Base-by-base conservation (phyloP, 805 yeast species). In the Metschnikowia similis region DNA sequence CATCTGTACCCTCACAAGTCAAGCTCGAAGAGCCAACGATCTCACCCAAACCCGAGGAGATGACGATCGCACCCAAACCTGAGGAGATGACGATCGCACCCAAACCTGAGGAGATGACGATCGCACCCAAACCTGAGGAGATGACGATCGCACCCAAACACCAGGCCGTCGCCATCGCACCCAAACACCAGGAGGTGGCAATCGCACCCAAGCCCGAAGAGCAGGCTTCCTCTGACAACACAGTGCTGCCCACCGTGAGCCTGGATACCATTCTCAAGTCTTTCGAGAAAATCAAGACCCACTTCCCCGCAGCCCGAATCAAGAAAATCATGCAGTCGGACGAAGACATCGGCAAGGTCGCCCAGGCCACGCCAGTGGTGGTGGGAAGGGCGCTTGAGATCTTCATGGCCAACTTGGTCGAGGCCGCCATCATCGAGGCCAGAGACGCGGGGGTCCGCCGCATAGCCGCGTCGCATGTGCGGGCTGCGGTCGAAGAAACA, bases 301-400 rank as follows among this genome's bases (percentile, higher is more conserved):
- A 87, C 63, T 87, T 87, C 66, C 96, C 96, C 4, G 87, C 90
- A 5, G 98, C 98, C 2, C 81, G 98, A 55, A 90, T 94, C 61
- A 94, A 94, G 74, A 89, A 94, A 61, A 82, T 94, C 51, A 92
- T 94, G 97, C 99, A 94, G 65, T 84, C 95, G 29, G 99, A 94
- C 67, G 99, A 94, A 56, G 99, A 94, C 56, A 91, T 94, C 41
- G 99, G 99, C 2, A 94, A 94, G 65, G 98, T 94, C 5, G 97
- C 99, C 3, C 97, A 91, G 64, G 97, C 97, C 1, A 95, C 99
- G 2, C 99, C 99, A 0, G 87, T 92, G n/a, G 92, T 92, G 14
- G 96, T 94, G 8, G 97, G 98, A 7, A 80, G 97, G 54, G 96
- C 99, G 0, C 74, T 94, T 47, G 98, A 94, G 70, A 79, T 89